Evolutionary conservation across 148 eudicot species (phyloP).

Genomic region (Selenicereus undatus): DNA sequence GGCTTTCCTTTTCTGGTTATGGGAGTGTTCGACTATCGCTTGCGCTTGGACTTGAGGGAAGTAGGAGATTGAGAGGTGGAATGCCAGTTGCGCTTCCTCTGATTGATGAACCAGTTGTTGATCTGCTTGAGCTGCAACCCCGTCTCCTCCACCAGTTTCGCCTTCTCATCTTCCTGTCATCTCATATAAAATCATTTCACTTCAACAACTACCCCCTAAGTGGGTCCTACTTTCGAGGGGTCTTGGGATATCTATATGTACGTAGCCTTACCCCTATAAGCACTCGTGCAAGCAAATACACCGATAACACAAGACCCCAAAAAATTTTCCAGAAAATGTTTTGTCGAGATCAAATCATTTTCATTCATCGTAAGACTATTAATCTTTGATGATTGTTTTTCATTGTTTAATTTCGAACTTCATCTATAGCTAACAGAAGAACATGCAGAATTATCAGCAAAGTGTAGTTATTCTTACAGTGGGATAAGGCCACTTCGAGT

Average conservation of each 20-base stretch:
- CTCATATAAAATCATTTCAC: not conserved
- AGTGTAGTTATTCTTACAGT: conserved; percentile 51
- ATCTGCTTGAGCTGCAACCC: conserved; percentile 49
- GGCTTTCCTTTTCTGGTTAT: not conserved
- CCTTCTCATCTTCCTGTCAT: conserved; percentile 50
- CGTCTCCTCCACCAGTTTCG: conserved; percentile 47
- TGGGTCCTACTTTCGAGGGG: too few relatives aligned
- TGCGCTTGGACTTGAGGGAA: conserved; percentile 50
- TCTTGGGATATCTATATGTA: too few relatives aligned
- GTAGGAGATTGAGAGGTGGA: conserved; percentile 34
- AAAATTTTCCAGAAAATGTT: too few relatives aligned
- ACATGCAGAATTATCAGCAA: conserved; percentile 1
- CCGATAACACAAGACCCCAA: too few relatives aligned
- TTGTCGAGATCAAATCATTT: not conserved
- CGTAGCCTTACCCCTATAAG: too few relatives aligned
- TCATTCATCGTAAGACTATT: not conserved
- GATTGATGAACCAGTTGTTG: conserved; percentile 53
- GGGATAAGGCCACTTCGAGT: conserved; percentile 99
- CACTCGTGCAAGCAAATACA: too few relatives aligned
- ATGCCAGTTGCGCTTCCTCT: conserved; percentile 52
- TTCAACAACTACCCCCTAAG: too few relatives aligned
- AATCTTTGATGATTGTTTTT: not conserved
- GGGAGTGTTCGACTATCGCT: conserved; percentile 20
- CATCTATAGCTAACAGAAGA: not conserved
- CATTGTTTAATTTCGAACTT: not conserved